Conservation (phyloP, 768 basidiomycete species). For the Pleurotus pulmonarius region DNA sequence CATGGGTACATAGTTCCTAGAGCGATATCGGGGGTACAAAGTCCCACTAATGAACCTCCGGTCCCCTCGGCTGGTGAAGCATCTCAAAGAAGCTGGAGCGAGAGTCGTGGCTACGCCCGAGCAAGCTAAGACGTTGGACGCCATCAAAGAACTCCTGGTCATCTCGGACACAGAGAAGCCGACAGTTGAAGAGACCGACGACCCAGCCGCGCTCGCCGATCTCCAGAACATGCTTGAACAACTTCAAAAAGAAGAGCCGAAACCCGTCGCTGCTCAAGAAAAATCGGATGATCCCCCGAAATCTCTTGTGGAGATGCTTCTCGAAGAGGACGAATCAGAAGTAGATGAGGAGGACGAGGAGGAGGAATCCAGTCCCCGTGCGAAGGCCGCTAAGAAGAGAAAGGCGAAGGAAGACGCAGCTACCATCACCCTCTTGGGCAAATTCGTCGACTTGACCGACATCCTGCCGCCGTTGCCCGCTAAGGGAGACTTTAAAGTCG, state of each 20-base stretch:
- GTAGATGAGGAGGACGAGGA: constrained; percentile 8
- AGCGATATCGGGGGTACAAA: constrained; percentile 73
- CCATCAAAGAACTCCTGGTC: constrained; percentile 6
- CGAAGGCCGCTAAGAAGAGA: constrained; percentile 9
- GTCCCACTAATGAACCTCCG: constrained; percentile 54
- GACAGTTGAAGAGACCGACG: constrained; percentile 26
- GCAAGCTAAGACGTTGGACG: constrained; percentile 2
- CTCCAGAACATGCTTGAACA: constrained; percentile 4
- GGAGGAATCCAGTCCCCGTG: constrained; percentile 10
- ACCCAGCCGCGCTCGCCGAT: neutral
- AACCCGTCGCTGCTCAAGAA: neutral
- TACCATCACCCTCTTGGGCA: constrained; percentile 33
- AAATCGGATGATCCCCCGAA: neutral
- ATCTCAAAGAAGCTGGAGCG: constrained; percentile 40
- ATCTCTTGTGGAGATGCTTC: constrained; percentile 5
- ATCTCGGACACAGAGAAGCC: constrained; percentile 11
- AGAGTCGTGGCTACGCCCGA: constrained; percentile 32
- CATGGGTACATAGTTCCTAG: constrained; percentile 48
- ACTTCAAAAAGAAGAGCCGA: neutral
- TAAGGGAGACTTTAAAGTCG: constrained; percentile 85
- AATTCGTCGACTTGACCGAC: constrained; percentile 73
- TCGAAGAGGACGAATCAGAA: constrained; percentile 5
- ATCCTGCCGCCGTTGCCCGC: constrained; percentile 78
- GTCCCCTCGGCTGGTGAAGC: constrained; percentile 29
- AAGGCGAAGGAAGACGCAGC: constrained; percentile 21